Evolutionary conservation across 345 rosid genomes (phyloP).

Genomic region (Mallotus nudiflorus): DNA sequence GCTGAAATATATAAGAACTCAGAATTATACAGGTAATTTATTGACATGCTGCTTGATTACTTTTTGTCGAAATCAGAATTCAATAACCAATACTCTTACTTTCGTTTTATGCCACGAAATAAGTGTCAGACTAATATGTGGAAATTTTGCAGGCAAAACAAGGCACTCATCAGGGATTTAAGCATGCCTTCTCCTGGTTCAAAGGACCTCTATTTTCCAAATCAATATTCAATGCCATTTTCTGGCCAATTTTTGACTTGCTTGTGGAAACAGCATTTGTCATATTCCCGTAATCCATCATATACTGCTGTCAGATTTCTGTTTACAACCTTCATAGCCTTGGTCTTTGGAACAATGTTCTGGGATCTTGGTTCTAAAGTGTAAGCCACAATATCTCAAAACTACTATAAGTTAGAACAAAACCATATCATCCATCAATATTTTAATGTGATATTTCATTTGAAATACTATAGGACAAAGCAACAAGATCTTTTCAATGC

Average conservation of each 20-base stretch:
- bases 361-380: slow-evolving; percentile 58
- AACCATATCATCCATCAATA: too few species aligned
- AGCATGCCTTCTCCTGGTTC: slow-evolving; percentile 58
- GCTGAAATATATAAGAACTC: slow-evolving; percentile 52
- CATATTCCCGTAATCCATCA: slow-evolving; percentile 68
- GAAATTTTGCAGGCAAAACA: slow-evolving; percentile 35
- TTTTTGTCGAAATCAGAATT: neutral
- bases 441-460: neutral
- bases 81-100: neutral
- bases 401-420: neutral
- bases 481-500: slow-evolving; percentile 59
- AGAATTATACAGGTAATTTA: slow-evolving; percentile 38
- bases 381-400: slow-evolving; percentile 38
- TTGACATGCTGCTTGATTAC: neutral
- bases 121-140: too few species aligned
- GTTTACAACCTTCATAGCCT: slow-evolving; percentile 52
- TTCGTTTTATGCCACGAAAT: too few species aligned
- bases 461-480: slow-evolving; percentile 32
- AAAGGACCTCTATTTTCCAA: slow-evolving; percentile 52
- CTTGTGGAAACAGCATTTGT: slow-evolving; percentile 68
- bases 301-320: slow-evolving; percentile 68
- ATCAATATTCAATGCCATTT: slow-evolving; percentile 53
- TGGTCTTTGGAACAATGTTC: too few species aligned
- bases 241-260: slow-evolving; percentile 56
- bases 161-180: slow-evolving; percentile 53